phyloP scores from a whole-genome alignment of 2,329 filamentous ascomycete genomes.

The Clonostachys chloroleuca region DNA sequence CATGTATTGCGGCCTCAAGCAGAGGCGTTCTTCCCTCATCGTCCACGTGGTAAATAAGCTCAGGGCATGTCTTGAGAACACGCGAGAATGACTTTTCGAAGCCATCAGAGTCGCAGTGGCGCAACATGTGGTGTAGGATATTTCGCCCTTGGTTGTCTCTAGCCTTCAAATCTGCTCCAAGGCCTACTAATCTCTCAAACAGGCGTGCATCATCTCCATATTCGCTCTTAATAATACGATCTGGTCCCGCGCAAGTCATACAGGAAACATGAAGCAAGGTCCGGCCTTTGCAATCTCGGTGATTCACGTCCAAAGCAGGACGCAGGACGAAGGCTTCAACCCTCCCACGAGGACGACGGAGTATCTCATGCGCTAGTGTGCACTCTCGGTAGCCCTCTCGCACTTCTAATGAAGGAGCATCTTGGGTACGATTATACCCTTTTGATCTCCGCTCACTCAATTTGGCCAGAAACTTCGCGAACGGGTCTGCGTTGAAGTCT shows the following conservation, averaged over 20 bases:
- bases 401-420: too few relatives aligned
- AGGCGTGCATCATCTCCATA: too few relatives aligned
- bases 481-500: background rate
- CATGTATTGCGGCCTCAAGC: background rate
- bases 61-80: too few relatives aligned
- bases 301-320: background rate
- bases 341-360: background rate
- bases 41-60: background rate
- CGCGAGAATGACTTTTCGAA: background rate
- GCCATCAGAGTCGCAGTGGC: too few relatives aligned
- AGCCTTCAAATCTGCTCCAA: background rate
- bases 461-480: background rate
- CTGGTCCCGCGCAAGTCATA: too few relatives aligned
- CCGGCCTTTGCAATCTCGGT: background rate
- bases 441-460: too few relatives aligned
- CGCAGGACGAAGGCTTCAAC: background rate
- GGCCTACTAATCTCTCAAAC: background rate
- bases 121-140: background rate
- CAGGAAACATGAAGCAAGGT: background rate
- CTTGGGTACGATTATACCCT: too few relatives aligned
- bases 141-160: background rate
- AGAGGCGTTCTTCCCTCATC: background rate
- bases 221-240: background rate
- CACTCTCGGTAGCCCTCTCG: background rate
- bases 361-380: background rate